Evolutionary conservation across 2,329 filamentous ascomycete species (phyloP).

Genomic region (Alternaria sp.): DNA sequence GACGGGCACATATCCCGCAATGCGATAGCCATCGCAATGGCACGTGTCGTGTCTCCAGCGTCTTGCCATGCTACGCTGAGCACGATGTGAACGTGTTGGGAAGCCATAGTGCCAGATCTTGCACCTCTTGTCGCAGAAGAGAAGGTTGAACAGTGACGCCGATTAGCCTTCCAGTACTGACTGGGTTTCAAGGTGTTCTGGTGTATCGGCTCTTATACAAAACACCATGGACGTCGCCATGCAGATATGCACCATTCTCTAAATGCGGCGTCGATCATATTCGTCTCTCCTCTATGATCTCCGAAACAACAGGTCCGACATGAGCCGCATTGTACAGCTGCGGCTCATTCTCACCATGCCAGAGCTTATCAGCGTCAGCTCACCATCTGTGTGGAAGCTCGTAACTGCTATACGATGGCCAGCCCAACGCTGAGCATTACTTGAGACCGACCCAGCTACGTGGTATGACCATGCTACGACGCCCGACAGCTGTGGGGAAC

Average conservation of each 20-base stretch:
- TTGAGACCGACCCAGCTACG: background rate
- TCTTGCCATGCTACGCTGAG: constrained; percentile 44
- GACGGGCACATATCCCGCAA: constrained; percentile 39
- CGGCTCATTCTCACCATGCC: background rate
- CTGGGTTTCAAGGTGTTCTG: background rate
- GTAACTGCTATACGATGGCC: background rate
- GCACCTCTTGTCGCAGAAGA: background rate
- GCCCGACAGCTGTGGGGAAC: constrained; percentile 14
- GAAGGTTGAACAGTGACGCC: background rate
- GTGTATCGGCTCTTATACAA: constrained; percentile 1
- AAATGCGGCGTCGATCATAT: background rate
- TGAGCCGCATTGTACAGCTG: background rate
- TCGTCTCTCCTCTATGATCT: constrained; percentile 15
- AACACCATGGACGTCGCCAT: background rate
- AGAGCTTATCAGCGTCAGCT: background rate
- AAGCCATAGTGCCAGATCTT: constrained; percentile 17
- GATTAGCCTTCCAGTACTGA: background rate
- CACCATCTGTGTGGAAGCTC: background rate
- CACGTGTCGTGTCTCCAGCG: constrained; percentile 42
- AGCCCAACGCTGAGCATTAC: background rate
- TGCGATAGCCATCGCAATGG: constrained; percentile 38
- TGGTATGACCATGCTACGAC: background rate
- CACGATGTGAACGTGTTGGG: constrained; percentile 30
- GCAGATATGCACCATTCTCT: background rate
- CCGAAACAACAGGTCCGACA: constrained; percentile 2